Evolutionary conservation across 768 basidiomycete genomes (phyloP), one percentile per base, ranked within the genome.

Genomic region (Agaricus sinodeliciosus): DNA sequence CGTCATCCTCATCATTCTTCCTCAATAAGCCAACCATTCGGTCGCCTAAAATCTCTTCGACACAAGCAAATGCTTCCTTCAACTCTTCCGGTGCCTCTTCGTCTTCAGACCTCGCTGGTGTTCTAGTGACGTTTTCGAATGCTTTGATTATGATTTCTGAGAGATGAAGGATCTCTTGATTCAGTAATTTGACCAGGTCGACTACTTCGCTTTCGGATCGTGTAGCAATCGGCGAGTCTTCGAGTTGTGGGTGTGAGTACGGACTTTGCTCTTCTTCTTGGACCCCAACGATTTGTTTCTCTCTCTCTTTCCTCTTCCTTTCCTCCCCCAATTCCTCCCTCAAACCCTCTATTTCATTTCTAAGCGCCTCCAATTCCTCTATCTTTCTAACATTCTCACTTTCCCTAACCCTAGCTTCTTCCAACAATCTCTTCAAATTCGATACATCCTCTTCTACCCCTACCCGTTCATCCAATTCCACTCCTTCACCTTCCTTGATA

Each of bases 11-110:
- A n/a, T 26, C 25, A 9, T 18, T 13, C 59, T 55, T 58, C 63
- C 67, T 11, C 22, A 78, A 59, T 56, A 75, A 54, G 34, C 69
- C 68, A 25, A 73, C 69, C 69, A 77, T 67, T 28, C 66, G 62
- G 6, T 61, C 54, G 8, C 72, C 72, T 22, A 72, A 56, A 12
- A 67, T 67, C 41, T 67, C 66, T 22, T 62, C 60, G 3, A 67
- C 63, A 22, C 66, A 58, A n/a, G 58, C 57, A 41, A 59, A 55
- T 2, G 66, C 67, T 28, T 67, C 59, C 18, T 60, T 60, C 16
- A 55, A 48, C 31, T 68, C 63, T 25, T 64, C 63, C 27, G 63
- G 60, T 16, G 60, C 56, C 28, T 56, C 54, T 25, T 64, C 61
- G 43, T 37, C 46, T 15, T 41, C 22, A 26, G 28, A 18, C 13